Base-by-base conservation (phyloP, 163 green algal genomes). In the Botryococcus braunii region DNA sequence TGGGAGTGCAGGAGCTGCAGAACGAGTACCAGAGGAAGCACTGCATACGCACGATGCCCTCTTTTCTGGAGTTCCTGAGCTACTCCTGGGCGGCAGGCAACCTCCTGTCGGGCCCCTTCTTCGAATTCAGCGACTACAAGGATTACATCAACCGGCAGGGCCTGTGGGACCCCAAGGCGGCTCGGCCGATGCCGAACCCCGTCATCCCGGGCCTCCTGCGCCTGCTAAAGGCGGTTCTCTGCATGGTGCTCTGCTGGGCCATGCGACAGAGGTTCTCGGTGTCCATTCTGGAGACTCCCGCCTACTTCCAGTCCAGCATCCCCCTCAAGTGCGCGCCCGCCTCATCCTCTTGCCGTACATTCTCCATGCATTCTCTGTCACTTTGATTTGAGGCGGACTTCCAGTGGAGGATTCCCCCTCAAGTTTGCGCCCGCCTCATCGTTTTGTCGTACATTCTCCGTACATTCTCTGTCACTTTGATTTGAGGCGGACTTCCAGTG, bases 61-160 rank as follows among this genome's bases (percentile, higher is more conserved):
- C 59, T 17, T 74, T 77, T 0, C 77, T 97, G 25, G 86, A 93
- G 68, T 95, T 77, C 48, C 35, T 89, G 2, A 83, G 74, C 50
- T 97, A 91, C 75, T 61, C 92, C 1, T 95, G 95, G 65, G 71
- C 73, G 23, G 72, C 83, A 9, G 91, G 91, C 67, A 95, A 95
- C 81, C 82, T 97, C 56, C 78, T 97, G 70, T 76, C 85, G 65
- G 91, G 91, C 0, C 91, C 91, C 21, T 84, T 86, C 50, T 88
- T 93, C 50, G 91, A 97, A 78, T 86, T 85, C 27, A 74, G 64
- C 17, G 86, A 96, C 61, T 97, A 95, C 70, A 46, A 79, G 4
- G 66, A 84, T 8, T 90, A 82, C 52, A 65, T 76, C 29, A 62
- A 58, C 27, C 59, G 38, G 55, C 35, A 68, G 55, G 79, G 82